phyloP scores from a whole-genome alignment of 2,329 filamentous ascomycete genomes.

The Exophiala oligosperma region DNA sequence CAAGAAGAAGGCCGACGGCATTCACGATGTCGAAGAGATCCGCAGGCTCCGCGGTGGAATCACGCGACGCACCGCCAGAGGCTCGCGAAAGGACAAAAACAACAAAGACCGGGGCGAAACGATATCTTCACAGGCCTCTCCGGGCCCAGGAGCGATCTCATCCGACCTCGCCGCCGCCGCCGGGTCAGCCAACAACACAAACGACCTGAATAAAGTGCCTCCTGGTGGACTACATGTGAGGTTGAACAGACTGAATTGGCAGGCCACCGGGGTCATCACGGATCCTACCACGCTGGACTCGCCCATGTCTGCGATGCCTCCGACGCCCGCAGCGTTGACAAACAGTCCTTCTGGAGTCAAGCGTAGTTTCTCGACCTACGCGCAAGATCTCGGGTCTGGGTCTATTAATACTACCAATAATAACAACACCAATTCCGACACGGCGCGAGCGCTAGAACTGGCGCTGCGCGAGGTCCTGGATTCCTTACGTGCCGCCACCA shows the following conservation, averaged over 20 bases:
- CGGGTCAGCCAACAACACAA: conserved; percentile 3
- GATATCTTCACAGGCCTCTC: conserved; percentile 35
- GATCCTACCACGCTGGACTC: conserved; percentile 61
- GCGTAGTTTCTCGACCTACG: conserved; percentile 26
- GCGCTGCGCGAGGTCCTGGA: conserved; percentile 80
- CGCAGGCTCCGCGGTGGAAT: conserved; percentile 78
- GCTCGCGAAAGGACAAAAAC: conserved; percentile 58
- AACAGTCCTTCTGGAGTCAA: conserved; percentile 27
- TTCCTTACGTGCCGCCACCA: conserved; percentile 73
- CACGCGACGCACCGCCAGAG: conserved; percentile 78
- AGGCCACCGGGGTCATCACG: conserved; percentile 75
- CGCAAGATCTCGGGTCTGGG: conserved; percentile 23
- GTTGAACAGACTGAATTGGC: conserved; percentile 69
- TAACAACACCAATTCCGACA: conserved; percentile 52
- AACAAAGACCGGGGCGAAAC: conserved; percentile 59
- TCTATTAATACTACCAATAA: background rate
- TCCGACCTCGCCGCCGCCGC: conserved; percentile 4
- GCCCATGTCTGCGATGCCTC: conserved; percentile 35
- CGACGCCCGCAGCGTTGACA: conserved; percentile 27
- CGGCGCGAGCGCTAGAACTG: conserved; percentile 78
- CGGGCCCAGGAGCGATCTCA: conserved; percentile 7
- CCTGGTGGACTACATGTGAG: conserved; percentile 33
- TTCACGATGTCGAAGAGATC: conserved; percentile 90
- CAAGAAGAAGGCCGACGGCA: conserved; percentile 87
- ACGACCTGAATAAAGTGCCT: conserved; percentile 19